A percentile compares a stretch with the other conserved stretches of the same genome.
Conservation (phyloP, 192 early-diverging fungal genomes). For the Chytriomyces hyalinus region DNA sequence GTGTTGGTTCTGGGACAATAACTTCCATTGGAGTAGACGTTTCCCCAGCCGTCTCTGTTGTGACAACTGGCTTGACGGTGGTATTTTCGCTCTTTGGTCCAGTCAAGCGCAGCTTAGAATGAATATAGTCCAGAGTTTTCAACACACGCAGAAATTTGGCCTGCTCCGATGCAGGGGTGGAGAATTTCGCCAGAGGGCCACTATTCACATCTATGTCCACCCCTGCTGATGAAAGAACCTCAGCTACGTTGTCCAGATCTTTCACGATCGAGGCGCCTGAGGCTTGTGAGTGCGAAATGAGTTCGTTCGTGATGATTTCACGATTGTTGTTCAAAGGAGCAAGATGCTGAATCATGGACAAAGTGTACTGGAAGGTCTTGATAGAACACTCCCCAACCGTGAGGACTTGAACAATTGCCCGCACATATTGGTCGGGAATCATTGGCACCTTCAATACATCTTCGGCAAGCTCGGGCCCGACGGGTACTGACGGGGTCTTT, state of each 20-base stretch:
- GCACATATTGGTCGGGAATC: conserved; percentile 83
- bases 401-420: conserved; percentile 86
- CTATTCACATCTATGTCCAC: conserved; percentile 74
- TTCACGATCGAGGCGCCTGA: conserved; percentile 69
- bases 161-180: conserved; percentile 84
- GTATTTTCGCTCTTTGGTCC: conserved; percentile 4
- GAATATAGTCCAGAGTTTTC: conserved; percentile 93
- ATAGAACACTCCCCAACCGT: conserved; percentile 89
- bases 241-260: conserved; percentile 72
- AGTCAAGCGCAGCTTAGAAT: conserved; percentile 47
- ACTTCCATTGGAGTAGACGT: neutral
- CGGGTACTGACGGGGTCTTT: conserved; percentile 16
- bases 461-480: conserved; percentile 10
- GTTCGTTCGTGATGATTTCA: conserved; percentile 80
- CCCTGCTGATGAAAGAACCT: conserved; percentile 52
- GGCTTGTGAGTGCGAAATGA: conserved; percentile 71
- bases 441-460: conserved; percentile 70
- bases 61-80: neutral
- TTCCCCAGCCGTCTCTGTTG: neutral
- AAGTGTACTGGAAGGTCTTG: conserved; percentile 92
- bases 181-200: conserved; percentile 77
- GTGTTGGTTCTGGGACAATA: conserved; percentile 1
- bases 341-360: conserved; percentile 88
- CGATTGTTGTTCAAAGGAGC: conserved; percentile 60
- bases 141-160: conserved; percentile 90